A percentile compares a stretch with the other conserved stretches of the same genome.
Conservation (phyloP, 106 monocot genomes). For the Vanilla planifolia region DNA sequence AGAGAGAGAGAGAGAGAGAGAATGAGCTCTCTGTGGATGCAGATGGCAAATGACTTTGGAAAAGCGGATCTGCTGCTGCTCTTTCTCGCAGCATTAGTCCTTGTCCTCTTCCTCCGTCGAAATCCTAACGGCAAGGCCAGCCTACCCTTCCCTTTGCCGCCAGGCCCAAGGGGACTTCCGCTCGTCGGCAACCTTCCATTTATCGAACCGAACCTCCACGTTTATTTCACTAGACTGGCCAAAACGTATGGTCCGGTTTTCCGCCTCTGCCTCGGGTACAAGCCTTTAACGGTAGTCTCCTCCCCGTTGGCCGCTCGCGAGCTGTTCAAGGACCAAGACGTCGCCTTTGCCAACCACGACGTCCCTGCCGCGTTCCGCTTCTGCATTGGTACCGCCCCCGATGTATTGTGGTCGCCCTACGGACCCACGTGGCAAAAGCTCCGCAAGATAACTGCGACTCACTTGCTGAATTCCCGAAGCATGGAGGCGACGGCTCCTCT, state of each 20-base stretch:
- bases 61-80: no score
- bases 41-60: no score
- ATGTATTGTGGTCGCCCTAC: not conserved
- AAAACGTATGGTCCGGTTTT: conserved; percentile 39
- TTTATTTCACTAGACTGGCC: conserved; percentile 37
- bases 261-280: conserved; percentile 44
- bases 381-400: not conserved
- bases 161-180: conserved; percentile 45
- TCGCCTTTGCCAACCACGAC: conserved; percentile 7
- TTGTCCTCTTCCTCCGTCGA: not conserved
- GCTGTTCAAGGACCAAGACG: conserved; percentile 33
- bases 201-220: conserved; percentile 40
- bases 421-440: conserved; percentile 5
- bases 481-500: not conserved
- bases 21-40: no score
- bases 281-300: conserved; percentile 36
- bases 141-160: conserved; percentile 19
- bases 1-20: no score
- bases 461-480: not conserved
- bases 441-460: not conserved
- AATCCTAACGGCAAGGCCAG: not conserved
- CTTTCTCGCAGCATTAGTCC: no score
- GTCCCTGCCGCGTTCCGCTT: not conserved
- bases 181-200: conserved; percentile 47
- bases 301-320: conserved; percentile 30